These are phyloP conservation scores for Populus alba DNA, from an alignment of 345 rosid species.

Conservation along the genomic window DNA sequence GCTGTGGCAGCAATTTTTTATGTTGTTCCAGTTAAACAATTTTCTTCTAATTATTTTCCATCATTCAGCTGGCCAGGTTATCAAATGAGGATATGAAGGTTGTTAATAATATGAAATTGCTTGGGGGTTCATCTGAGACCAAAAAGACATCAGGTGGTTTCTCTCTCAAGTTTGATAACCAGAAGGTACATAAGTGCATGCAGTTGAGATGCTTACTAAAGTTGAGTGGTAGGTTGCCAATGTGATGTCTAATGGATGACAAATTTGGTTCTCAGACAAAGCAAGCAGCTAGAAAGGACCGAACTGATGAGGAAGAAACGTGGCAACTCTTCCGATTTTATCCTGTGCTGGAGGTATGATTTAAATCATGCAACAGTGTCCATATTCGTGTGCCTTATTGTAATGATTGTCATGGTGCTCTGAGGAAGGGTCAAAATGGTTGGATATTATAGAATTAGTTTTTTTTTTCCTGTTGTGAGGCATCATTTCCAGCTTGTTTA, in stretches of 20 bases:
- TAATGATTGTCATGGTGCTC: not conserved
- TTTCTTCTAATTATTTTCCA: not conserved
- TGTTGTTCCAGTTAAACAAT: not conserved
- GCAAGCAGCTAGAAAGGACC: slow-evolving; percentile 77
- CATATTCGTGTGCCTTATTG: not conserved
- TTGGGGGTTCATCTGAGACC: slow-evolving; percentile 56
- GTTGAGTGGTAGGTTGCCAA: slow-evolving; percentile 7
- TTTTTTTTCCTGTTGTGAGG: not conserved
- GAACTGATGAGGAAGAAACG: slow-evolving; percentile 82
- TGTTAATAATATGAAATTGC: slow-evolving; percentile 65
- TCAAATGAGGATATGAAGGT: slow-evolving; percentile 73
- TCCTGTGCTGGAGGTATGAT: slow-evolving; percentile 80
- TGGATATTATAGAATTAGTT: not conserved
- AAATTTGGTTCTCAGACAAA: slow-evolving; percentile 49
- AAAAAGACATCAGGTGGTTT: slow-evolving; percentile 53
- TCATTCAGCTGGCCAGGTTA: slow-evolving; percentile 71
- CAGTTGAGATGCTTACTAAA: not conserved
- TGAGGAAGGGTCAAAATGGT: not conserved
- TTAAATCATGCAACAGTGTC: not conserved
- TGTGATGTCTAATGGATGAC: slow-evolving; percentile 8
- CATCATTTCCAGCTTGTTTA: not conserved
- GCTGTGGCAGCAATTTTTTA: not conserved
- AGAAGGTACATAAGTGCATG: slow-evolving; percentile 48
- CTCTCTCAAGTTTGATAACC: slow-evolving; percentile 81
- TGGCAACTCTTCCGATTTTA: slow-evolving; percentile 90